Conservation (phyloP, 768 basidiomycete species). For the Roridomyces roridus region DNA sequence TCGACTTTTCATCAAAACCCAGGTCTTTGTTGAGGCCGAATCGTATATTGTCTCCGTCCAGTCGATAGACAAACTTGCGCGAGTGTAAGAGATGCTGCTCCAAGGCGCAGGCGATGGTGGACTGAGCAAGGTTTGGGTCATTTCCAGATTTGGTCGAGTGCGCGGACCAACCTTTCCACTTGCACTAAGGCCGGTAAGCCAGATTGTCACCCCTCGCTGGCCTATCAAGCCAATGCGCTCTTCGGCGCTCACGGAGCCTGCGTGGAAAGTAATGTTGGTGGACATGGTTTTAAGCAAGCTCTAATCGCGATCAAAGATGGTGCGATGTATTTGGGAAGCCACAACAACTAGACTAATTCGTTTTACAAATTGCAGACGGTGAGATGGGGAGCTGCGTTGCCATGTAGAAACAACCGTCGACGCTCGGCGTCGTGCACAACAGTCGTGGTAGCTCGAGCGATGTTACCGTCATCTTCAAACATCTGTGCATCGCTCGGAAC, state of each 20-base stretch:
- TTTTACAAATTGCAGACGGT: constrained; percentile 33
- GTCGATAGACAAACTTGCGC: constrained; percentile 84
- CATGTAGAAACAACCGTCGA: constrained; percentile 60
- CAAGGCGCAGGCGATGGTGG: constrained; percentile 95
- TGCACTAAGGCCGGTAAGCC: constrained; percentile 96
- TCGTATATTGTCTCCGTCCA: constrained; percentile 96
- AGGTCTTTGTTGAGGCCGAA: constrained; percentile 98
- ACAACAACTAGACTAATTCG: no score
- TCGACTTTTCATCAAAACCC: constrained; percentile 89
- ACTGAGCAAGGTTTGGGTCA: no score
- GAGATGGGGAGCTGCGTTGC: constrained; percentile 39
- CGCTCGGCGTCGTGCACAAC: constrained; percentile 61
- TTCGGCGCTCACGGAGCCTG: constrained; percentile 69
- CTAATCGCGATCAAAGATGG: constrained; percentile 5
- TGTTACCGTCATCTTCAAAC: constrained; percentile 70
- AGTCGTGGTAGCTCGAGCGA: constrained; percentile 62
- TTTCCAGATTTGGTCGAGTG: no score
- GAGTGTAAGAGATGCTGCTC: constrained; percentile 94
- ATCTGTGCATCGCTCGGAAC: constrained; percentile 43
- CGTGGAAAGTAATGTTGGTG: constrained; percentile 72
- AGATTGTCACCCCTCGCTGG: constrained; percentile 91
- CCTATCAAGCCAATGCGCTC: constrained; percentile 74
- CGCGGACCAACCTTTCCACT: constrained; percentile 80
- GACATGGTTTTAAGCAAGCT: constrained; percentile 39
- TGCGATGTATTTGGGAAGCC: constrained; percentile 12